phyloP scores from a whole-genome alignment of 768 basidiomycete species.

The Lentinula lateritia region DNA sequence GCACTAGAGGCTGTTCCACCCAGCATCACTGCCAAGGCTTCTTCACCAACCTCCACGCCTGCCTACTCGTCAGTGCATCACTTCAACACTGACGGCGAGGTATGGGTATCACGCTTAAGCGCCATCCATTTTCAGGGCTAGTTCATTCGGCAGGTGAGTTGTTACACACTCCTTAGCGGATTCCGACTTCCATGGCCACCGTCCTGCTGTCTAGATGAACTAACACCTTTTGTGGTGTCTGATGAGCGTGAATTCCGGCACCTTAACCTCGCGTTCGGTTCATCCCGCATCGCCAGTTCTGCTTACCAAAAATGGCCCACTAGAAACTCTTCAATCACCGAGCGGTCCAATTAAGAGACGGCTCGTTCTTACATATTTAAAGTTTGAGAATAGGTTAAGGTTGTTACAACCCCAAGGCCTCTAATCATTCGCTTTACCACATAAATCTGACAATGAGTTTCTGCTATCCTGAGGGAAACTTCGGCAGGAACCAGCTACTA shows the following conservation, averaged over 20 bases:
- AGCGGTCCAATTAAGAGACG: slow-evolving; percentile 78
- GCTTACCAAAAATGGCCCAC: slow-evolving; percentile 79
- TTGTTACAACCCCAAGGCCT: slow-evolving; percentile 86
- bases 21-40: too few relatives aligned
- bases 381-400: slow-evolving; percentile 81
- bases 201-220: slow-evolving; percentile 87
- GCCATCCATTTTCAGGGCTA: too few relatives aligned
- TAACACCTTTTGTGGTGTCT: slow-evolving; percentile 83
- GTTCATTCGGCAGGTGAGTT: too few relatives aligned
- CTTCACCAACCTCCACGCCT: too few relatives aligned
- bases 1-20: too few relatives aligned
- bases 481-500: slow-evolving; percentile 91
- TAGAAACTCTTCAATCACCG: slow-evolving; percentile 77
- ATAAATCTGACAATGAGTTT: slow-evolving; percentile 54
- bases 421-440: slow-evolving; percentile 87
- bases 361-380: slow-evolving; percentile 85
- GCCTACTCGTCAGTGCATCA: too few relatives aligned
- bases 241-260: slow-evolving; percentile 80
- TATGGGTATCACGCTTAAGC: too few relatives aligned
- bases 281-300: slow-evolving; percentile 67
- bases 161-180: too few relatives aligned
- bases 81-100: too few relatives aligned
- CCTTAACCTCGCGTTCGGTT: slow-evolving; percentile 70
- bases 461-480: slow-evolving; percentile 72
- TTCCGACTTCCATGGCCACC: slow-evolving; percentile 85